phyloP scores from a whole-genome alignment of 2,329 filamentous ascomycete species.

The Pseudophaeomoniella oleicola region DNA sequence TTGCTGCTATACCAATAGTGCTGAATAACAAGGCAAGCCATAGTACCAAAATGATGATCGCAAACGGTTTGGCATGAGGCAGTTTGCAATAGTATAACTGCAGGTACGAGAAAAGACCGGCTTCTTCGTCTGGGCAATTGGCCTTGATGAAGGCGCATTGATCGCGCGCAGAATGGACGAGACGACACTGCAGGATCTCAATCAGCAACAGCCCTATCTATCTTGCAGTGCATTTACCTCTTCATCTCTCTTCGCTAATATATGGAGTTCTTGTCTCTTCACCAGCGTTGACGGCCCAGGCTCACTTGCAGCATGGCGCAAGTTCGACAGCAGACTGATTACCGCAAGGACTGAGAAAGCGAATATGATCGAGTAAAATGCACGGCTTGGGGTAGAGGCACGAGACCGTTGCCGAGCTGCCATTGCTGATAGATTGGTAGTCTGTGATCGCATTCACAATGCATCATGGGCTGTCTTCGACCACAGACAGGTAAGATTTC shows the following conservation, averaged over 20 bases:
- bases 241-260: constrained; percentile 1
- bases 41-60: constrained; percentile 60
- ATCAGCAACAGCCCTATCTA: not conserved
- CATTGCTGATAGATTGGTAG: too few relatives aligned
- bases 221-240: not conserved
- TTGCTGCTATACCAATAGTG: constrained; percentile 93
- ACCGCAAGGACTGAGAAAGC: not conserved
- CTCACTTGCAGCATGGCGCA: not conserved
- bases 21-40: constrained; percentile 89
- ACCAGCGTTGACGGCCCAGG: too few relatives aligned
- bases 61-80: constrained; percentile 52
- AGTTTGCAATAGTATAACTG: constrained; percentile 80
- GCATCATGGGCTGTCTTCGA: too few relatives aligned
- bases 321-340: not conserved
- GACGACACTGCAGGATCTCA: constrained; percentile 45
- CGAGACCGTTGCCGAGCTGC: too few relatives aligned
- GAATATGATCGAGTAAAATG: constrained; percentile 4
- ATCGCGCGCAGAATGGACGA: constrained; percentile 61
- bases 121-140: constrained; percentile 79
- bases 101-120: constrained; percentile 78
- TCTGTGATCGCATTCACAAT: not conserved
- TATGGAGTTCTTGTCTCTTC: not conserved
- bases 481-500: too few relatives aligned
- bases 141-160: constrained; percentile 73
- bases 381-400: not conserved